Percentiles rank a stretch among this genome's conserved stretches.
These are phyloP conservation scores for Cladosporium halotolerans DNA, from an alignment of 2,329 filamentous ascomycete genomes.

Conservation along the genomic window DNA sequence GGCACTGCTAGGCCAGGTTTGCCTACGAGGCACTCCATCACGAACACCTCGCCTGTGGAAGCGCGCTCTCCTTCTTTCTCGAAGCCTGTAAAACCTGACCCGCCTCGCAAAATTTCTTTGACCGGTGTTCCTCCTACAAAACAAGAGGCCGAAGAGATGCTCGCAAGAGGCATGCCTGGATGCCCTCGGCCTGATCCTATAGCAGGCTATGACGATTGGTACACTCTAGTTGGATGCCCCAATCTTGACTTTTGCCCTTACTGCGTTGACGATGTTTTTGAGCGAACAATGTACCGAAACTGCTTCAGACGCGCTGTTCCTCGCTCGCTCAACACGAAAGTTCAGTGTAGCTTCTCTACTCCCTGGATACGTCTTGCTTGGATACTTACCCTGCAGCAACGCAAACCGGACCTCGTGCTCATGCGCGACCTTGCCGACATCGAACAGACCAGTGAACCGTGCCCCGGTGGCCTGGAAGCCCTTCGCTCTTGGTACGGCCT, in stretches of 20 bases:
- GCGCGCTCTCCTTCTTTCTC: slow-evolving; percentile 10
- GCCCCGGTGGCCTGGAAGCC: slow-evolving; percentile 53
- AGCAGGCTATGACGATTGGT: slow-evolving; percentile 68
- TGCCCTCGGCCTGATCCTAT: slow-evolving; percentile 63
- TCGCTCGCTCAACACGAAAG: slow-evolving; percentile 51
- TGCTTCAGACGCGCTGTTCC: slow-evolving; percentile 58
- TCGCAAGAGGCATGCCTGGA: slow-evolving; percentile 46
- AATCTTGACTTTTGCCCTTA: slow-evolving; percentile 76
- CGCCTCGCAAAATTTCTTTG: slow-evolving; percentile 4
- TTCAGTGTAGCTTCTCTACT: slow-evolving; percentile 72
- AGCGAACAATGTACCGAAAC: slow-evolving; percentile 59
- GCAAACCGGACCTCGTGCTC: slow-evolving; percentile 59
- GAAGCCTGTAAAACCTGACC: slow-evolving; percentile 1
- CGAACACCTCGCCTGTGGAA: slow-evolving; percentile 13
- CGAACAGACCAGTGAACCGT: slow-evolving; percentile 47
- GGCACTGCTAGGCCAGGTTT: not conserved
- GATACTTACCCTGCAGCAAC: slow-evolving; percentile 68
- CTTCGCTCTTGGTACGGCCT: slow-evolving; percentile 70
- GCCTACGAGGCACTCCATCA: slow-evolving; percentile 12
- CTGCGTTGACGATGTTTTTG: slow-evolving; percentile 68
- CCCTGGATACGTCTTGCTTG: slow-evolving; percentile 82
- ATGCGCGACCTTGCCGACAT: slow-evolving; percentile 64
- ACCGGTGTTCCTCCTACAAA: slow-evolving; percentile 16
- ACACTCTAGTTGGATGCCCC: slow-evolving; percentile 64
- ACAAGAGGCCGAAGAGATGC: slow-evolving; percentile 44